A percentile compares a stretch with the other conserved stretches of the same genome.
These are phyloP conservation scores for Podaxis sp. DNA, from an alignment of 768 basidiomycete species.

Conservation along the genomic window DNA sequence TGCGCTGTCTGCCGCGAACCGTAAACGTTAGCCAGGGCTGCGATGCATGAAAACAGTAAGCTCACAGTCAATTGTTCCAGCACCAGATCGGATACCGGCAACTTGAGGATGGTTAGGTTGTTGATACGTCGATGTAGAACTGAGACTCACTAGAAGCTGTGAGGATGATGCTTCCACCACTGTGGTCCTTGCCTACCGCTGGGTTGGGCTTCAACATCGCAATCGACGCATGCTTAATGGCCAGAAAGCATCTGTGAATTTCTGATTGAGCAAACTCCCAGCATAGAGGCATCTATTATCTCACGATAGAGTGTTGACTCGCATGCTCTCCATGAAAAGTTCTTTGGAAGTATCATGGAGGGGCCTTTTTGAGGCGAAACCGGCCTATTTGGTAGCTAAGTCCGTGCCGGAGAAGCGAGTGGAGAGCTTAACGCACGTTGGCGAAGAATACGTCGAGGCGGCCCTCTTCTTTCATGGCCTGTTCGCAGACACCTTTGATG, in stretches of 20 bases:
- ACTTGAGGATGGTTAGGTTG: slow-evolving; percentile 42
- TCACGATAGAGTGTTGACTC: slow-evolving; percentile 68
- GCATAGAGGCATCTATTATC: slow-evolving; percentile 18
- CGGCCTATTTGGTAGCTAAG: slow-evolving; percentile 51
- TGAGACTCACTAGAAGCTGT: slow-evolving; percentile 72
- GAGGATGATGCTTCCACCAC: slow-evolving; percentile 83
- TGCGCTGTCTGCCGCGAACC: slow-evolving; percentile 65
- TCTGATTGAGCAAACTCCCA: neutral
- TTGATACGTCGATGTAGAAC: neutral
- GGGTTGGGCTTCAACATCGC: slow-evolving; percentile 76
- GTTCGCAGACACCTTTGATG: slow-evolving; percentile 67
- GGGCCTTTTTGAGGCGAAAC: slow-evolving; percentile 44
- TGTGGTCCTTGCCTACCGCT: slow-evolving; percentile 64
- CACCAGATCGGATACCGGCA: slow-evolving; percentile 82
- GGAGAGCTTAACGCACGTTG: slow-evolving; percentile 56
- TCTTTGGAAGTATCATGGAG: slow-evolving; percentile 60
- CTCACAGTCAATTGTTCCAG: slow-evolving; percentile 81
- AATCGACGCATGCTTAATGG: slow-evolving; percentile 79
- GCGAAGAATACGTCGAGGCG: slow-evolving; percentile 93
- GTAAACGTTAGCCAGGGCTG: neutral
- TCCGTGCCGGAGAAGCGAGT: neutral
- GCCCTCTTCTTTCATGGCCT: slow-evolving; percentile 78
- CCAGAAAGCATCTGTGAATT: slow-evolving; percentile 76
- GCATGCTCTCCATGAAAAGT: slow-evolving; percentile 72
- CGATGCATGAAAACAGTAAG: neutral